A percentile compares a stretch with the other conserved stretches of the same genome.
phyloP scores from a whole-genome alignment of 2,329 filamentous ascomycete genomes.

The Paracoccidioides brasiliensis region DNA sequence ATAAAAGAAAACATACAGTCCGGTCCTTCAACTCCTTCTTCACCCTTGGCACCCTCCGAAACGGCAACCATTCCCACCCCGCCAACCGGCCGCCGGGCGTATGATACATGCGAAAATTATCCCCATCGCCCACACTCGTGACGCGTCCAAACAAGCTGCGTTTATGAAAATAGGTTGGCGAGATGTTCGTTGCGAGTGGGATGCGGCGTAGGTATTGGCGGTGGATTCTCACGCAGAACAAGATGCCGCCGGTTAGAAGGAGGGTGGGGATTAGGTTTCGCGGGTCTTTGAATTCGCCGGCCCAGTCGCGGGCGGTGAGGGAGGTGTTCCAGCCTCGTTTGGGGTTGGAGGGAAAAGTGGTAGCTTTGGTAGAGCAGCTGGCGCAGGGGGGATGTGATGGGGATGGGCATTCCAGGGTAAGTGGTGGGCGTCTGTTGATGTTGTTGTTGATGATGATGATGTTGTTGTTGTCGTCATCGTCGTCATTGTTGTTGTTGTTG shows the following conservation, averaged over 20 bases:
- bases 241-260: constrained; percentile 27
- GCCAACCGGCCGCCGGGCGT: constrained; percentile 77
- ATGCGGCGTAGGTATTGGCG: constrained; percentile 64
- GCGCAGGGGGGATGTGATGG: constrained; percentile 1
- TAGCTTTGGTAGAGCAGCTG: constrained; percentile 6
- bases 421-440: neutral
- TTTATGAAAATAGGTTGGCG: constrained; percentile 58
- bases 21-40: constrained; percentile 58
- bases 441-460: neutral
- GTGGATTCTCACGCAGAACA: constrained; percentile 24
- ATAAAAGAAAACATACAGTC: constrained; percentile 46
- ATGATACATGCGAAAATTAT: constrained; percentile 89
- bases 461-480: constrained; percentile 1
- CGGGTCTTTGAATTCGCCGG: constrained; percentile 22
- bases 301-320: constrained; percentile 31
- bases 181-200: constrained; percentile 61
- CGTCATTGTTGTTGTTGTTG: constrained; percentile 5
- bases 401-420: neutral
- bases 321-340: constrained; percentile 27
- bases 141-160: constrained; percentile 72
- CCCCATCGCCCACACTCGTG: constrained; percentile 89
- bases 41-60: constrained; percentile 50
- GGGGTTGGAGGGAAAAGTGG: constrained; percentile 10
- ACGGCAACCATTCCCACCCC: constrained; percentile 83
- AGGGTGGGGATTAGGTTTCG: constrained; percentile 26